phyloP scores from a whole-genome alignment of 1,284 basidiomycete genomes.

The Cryptococcus amylolentus region DNA sequence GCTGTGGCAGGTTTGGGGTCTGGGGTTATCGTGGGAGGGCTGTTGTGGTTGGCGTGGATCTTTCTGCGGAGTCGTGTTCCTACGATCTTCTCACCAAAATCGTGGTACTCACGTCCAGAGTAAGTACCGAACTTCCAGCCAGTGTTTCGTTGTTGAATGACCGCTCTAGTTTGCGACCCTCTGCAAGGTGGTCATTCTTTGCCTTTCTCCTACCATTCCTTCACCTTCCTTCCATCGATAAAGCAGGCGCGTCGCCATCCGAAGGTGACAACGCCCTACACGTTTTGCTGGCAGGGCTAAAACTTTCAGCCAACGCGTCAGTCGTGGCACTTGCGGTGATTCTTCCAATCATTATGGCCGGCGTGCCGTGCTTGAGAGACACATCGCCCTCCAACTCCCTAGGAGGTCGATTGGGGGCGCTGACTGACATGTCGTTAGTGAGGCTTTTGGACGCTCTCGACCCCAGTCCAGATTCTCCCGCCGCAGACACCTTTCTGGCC shows the following conservation, averaged over 20 bases:
- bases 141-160: neutral
- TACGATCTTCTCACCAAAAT: conserved; percentile 25
- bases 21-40: conserved; percentile 21
- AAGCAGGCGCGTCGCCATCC: conserved; percentile 60
- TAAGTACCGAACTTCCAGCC: conserved; percentile 12
- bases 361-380: conserved; percentile 63
- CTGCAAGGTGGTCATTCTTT: conserved; percentile 59
- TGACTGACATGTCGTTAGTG: conserved; percentile 70
- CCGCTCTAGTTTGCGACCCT: conserved; percentile 59
- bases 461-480: conserved; percentile 50
- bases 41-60: conserved; percentile 35
- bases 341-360: conserved; percentile 66
- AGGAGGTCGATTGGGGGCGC: conserved; percentile 61
- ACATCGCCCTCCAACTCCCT: conserved; percentile 54
- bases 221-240: conserved; percentile 56
- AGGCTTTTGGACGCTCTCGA: conserved; percentile 65
- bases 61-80: conserved; percentile 19
- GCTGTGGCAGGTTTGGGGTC: conserved; percentile 18
- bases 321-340: conserved; percentile 63
- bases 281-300: conserved; percentile 61
- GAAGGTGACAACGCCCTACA: conserved; percentile 69
- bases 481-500: conserved; percentile 21
- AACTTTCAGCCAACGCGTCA: conserved; percentile 63
- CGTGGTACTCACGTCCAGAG: conserved; percentile 31
- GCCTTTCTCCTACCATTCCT: conserved; percentile 68